A percentile compares a stretch with the other conserved stretches of the same genome.
phyloP scores from a whole-genome alignment of 176 grass and related monocot genomes.

The Saccharum spontaneum region DNA sequence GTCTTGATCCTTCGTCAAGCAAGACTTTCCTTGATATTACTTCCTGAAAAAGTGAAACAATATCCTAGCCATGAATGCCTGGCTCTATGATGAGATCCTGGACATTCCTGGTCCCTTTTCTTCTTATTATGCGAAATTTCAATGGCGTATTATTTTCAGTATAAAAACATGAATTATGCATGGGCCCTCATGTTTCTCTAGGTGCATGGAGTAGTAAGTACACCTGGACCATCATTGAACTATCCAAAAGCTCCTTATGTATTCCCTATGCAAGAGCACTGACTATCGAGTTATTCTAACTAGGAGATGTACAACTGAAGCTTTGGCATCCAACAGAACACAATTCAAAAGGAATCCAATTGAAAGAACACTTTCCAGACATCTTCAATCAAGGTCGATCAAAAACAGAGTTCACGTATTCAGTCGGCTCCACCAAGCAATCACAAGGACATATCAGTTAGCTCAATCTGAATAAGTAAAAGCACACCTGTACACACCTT shows the following conservation, averaged over 20 bases:
- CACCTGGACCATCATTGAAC: neutral
- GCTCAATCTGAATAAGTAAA: neutral
- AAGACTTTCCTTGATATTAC: constrained; percentile 82
- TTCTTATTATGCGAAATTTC: neutral
- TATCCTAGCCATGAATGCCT: neutral
- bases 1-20: constrained; percentile 73
- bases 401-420: neutral
- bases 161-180: neutral
- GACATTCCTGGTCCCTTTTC: neutral
- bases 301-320: neutral
- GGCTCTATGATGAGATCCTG: neutral
- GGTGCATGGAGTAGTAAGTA: neutral
- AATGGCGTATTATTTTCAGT: neutral
- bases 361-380: neutral
- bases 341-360: neutral
- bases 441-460: neutral
- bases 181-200: constrained; percentile 3
- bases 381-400: neutral
- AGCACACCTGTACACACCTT: constrained; percentile 51
- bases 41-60: constrained; percentile 52
- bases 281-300: neutral
- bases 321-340: neutral
- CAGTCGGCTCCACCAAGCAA: neutral
- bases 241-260: neutral
- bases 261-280: neutral